phyloP scores from a whole-genome alignment of 2,329 filamentous ascomycete genomes.

The Penicillium olsonii region DNA sequence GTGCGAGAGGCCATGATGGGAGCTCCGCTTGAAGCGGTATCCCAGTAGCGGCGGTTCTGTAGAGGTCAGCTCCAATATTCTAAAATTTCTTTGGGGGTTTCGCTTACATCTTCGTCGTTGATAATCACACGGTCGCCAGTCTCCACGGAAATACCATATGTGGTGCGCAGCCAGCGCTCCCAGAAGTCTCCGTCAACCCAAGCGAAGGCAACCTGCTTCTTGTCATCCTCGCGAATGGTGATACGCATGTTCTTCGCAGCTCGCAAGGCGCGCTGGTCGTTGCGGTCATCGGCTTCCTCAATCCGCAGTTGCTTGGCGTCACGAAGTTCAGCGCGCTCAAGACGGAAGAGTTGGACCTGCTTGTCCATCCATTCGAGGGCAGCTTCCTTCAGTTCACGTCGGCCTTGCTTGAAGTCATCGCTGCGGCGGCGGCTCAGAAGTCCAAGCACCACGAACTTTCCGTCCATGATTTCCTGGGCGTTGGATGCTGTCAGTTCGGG shows the following conservation, averaged over 20 bases:
- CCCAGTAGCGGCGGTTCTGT: constrained; percentile 93
- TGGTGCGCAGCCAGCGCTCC: constrained; percentile 95
- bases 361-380: constrained; percentile 98
- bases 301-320: constrained; percentile 94
- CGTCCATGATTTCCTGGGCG: constrained; percentile 90
- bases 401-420: constrained; percentile 72
- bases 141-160: constrained; percentile 83
- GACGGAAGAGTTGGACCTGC: constrained; percentile 85
- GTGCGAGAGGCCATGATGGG: constrained; percentile 86
- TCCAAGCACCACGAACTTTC: constrained; percentile 90
- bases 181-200: constrained; percentile 98
- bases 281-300: constrained; percentile 91
- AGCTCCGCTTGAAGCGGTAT: constrained; percentile 83
- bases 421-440: constrained; percentile 78
- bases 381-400: constrained; percentile 90
- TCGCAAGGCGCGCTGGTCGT: constrained; percentile 82
- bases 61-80: constrained; percentile 22
- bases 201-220: constrained; percentile 88
- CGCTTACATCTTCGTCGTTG: constrained; percentile 91
- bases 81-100: not conserved
- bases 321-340: constrained; percentile 88
- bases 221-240: constrained; percentile 82
- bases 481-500: constrained; percentile 91
- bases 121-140: constrained; percentile 92
- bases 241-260: constrained; percentile 89